These are phyloP conservation scores for Penicillium sp. DNA, from an alignment of 2,329 filamentous ascomycete species.

Conservation along the genomic window DNA sequence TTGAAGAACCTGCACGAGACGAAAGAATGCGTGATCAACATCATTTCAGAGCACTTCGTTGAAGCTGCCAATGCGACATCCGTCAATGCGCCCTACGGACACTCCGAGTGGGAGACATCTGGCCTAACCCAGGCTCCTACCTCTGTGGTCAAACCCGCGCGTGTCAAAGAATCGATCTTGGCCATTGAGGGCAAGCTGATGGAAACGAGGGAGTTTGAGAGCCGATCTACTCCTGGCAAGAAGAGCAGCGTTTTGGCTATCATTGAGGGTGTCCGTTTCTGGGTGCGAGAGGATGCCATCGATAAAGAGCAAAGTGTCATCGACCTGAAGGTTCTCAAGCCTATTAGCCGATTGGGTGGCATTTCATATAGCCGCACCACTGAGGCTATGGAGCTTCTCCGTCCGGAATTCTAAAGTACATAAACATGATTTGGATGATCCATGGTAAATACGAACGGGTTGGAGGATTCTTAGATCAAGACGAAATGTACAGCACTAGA, in stretches of 20 bases:
- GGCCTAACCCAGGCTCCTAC: constrained; percentile 68
- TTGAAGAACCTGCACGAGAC: constrained; percentile 68
- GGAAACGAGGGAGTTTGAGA: constrained; percentile 71
- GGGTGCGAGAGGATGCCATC: constrained; percentile 82
- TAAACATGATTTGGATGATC: background rate
- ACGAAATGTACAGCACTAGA: no score
- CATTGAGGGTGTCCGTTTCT: constrained; percentile 80
- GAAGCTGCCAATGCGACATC: constrained; percentile 82
- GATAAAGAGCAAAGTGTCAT: constrained; percentile 71
- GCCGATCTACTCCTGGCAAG: constrained; percentile 63
- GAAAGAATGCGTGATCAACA: constrained; percentile 77
- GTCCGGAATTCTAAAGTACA: constrained; percentile 22
- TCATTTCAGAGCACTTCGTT: constrained; percentile 76
- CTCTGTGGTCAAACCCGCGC: constrained; percentile 61
- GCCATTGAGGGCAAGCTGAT: constrained; percentile 76
- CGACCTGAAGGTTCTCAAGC: constrained; percentile 69
- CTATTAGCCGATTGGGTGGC: constrained; percentile 74
- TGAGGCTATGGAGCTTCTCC: constrained; percentile 65
- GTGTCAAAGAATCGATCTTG: constrained; percentile 79
- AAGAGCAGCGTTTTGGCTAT: constrained; percentile 71
- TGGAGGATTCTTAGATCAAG: background rate
- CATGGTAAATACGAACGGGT: no score
- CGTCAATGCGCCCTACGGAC: constrained; percentile 71
- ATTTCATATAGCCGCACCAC: constrained; percentile 74
- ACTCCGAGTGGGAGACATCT: constrained; percentile 72